Percentiles rank a stretch among this genome's conserved stretches.
These are phyloP conservation scores for Allium sativum DNA, from an alignment of 106 monocot genomes.

Conservation along the genomic window DNA sequence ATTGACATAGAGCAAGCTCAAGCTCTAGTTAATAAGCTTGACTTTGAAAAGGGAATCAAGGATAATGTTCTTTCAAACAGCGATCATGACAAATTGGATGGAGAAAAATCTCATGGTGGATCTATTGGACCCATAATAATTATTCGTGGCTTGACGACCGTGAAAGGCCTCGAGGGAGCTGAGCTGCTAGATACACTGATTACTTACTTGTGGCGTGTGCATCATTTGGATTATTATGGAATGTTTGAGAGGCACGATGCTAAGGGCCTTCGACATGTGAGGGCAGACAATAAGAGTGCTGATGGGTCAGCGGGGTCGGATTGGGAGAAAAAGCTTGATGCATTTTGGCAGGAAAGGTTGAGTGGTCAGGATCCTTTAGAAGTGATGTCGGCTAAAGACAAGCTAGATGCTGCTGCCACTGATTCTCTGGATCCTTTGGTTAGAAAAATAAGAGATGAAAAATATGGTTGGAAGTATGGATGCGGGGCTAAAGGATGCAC, in stretches of 20 bases:
- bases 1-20: constrained; percentile 70
- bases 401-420: constrained; percentile 77
- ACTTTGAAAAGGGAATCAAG: constrained; percentile 81
- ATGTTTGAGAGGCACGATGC: constrained; percentile 66
- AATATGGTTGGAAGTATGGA: constrained; percentile 99
- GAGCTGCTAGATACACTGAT: constrained; percentile 89
- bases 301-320: constrained; percentile 33
- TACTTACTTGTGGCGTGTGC: constrained; percentile 91
- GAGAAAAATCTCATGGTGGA: constrained; percentile 73
- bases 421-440: constrained; percentile 85
- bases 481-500: constrained; percentile 99
- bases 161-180: constrained; percentile 93
- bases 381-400: constrained; percentile 70
- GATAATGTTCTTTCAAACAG: constrained; percentile 66
- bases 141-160: constrained; percentile 69
- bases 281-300: constrained; percentile 49
- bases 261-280: constrained; percentile 81
- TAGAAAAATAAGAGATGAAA: constrained; percentile 98
- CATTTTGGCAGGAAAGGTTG: constrained; percentile 78
- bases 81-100: constrained; percentile 54
- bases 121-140: constrained; percentile 94
- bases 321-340: constrained; percentile 93
- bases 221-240: constrained; percentile 94
- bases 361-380: constrained; percentile 71
- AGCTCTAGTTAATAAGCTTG: constrained; percentile 71